phyloP scores from a whole-genome alignment of 1,284 basidiomycete genomes.

The Gomphus bonarii region DNA sequence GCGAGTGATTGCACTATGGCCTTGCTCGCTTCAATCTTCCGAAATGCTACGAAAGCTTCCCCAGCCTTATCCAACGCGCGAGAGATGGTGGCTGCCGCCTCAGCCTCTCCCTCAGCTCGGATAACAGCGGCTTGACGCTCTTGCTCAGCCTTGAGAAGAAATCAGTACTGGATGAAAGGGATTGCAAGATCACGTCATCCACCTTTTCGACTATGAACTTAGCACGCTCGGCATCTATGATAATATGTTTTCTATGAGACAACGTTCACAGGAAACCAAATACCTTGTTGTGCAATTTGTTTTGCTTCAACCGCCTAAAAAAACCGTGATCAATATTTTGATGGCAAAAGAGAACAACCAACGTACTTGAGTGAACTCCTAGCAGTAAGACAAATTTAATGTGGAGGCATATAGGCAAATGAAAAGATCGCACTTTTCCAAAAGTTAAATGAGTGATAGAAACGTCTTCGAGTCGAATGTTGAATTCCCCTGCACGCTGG shows the following conservation, averaged over 20 bases:
- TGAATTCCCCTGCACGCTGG: slow-evolving; percentile 92
- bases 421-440: slow-evolving; percentile 45
- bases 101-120: slow-evolving; percentile 96
- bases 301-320: slow-evolving; percentile 91
- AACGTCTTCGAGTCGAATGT: slow-evolving; percentile 94
- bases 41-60: slow-evolving; percentile 89
- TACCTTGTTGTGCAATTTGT: slow-evolving; percentile 92
- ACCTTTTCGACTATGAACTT: slow-evolving; percentile 99
- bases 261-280: slow-evolving; percentile 11
- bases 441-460: slow-evolving; percentile 88
- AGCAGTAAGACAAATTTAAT: slow-evolving; percentile 22
- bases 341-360: background rate
- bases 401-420: background rate
- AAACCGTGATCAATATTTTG: background rate
- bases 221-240: slow-evolving; percentile 86
- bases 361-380: slow-evolving; percentile 72
- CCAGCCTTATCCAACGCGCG: slow-evolving; percentile 90
- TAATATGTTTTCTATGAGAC: slow-evolving; percentile 2
- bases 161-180: background rate
- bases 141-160: slow-evolving; percentile 75
- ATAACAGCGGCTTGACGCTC: slow-evolving; percentile 98
- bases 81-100: slow-evolving; percentile 91
- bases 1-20: slow-evolving; percentile 84
- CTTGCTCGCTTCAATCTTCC: slow-evolving; percentile 97
- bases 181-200: slow-evolving; percentile 14